These are phyloP conservation scores for Pseudohyphozyma bogoriensis DNA, from an alignment of 768 basidiomycete species.

Conservation along the genomic window DNA sequence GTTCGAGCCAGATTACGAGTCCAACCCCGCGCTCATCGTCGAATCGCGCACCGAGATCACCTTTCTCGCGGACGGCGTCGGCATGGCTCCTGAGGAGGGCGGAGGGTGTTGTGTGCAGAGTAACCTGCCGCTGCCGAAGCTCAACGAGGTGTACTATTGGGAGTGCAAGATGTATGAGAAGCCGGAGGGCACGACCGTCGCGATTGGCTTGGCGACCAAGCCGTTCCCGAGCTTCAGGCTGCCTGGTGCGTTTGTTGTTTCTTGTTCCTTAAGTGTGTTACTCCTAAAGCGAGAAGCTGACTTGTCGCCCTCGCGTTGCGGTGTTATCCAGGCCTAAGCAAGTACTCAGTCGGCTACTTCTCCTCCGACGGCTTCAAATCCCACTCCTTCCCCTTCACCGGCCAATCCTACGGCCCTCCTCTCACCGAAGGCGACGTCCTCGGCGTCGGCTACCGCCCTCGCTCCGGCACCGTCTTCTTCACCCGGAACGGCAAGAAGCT, in stretches of 20 bases:
- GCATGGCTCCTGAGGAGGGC: slow-evolving; percentile 65
- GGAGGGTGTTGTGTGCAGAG: slow-evolving; percentile 92
- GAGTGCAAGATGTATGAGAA: slow-evolving; percentile 99
- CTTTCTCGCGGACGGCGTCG: slow-evolving; percentile 55
- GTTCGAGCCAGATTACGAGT: slow-evolving; percentile 97
- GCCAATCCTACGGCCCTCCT: slow-evolving; percentile 65
- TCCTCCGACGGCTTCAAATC: slow-evolving; percentile 87
- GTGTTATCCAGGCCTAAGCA: slow-evolving; percentile 64
- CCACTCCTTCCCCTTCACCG: slow-evolving; percentile 90
- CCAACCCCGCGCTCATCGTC: slow-evolving; percentile 71
- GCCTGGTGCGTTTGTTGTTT: slow-evolving; percentile 30
- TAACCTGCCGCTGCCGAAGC: slow-evolving; percentile 88
- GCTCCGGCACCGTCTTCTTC: slow-evolving; percentile 97
- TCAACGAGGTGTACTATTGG: slow-evolving; percentile 99
- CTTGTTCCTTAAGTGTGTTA: neutral
- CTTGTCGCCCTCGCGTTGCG: no score
- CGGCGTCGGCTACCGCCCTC: slow-evolving; percentile 89
- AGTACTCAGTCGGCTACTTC: slow-evolving; percentile 86
- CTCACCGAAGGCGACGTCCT: slow-evolving; percentile 92
- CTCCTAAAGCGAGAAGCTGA: neutral
- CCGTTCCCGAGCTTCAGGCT: slow-evolving; percentile 92
- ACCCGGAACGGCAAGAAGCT: slow-evolving; percentile 94
- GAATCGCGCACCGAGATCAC: slow-evolving; percentile 95
- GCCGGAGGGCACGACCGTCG: slow-evolving; percentile 72
- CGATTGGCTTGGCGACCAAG: slow-evolving; percentile 89